Conservation (phyloP, 1,284 basidiomycete species). For the Mrakiaceae sp. region DNA sequence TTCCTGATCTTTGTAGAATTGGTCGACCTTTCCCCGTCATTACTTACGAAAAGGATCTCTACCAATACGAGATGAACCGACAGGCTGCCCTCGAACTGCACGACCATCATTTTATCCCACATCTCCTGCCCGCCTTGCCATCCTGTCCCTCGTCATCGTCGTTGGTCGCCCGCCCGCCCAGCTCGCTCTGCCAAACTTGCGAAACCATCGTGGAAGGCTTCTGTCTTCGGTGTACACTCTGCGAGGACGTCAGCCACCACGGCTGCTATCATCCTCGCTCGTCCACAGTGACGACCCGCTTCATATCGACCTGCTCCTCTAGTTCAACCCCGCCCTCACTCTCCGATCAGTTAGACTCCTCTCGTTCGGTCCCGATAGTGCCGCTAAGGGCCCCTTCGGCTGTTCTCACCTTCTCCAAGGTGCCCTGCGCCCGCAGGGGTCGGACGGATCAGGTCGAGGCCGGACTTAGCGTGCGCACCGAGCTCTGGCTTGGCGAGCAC, state of each 20-base stretch:
- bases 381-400: background rate
- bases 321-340: too few species aligned
- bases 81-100: background rate
- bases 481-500: constrained; percentile 23
- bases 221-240: background rate
- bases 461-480: background rate
- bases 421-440: background rate
- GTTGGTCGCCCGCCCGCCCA: background rate
- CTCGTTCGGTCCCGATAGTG: too few species aligned
- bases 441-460: background rate
- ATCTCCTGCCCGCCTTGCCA: background rate
- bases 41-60: constrained; percentile 22
- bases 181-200: background rate
- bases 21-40: constrained; percentile 43
- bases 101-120: background rate
- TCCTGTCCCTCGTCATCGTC: background rate
- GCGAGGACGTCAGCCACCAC: background rate
- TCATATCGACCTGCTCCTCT: background rate
- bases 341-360: too few species aligned
- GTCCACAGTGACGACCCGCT: background rate
- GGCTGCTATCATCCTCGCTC: background rate
- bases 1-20: constrained; percentile 27
- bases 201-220: background rate
- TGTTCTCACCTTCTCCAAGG: background rate
- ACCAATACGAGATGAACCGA: background rate